Evolutionary conservation across 192 early-diverging fungal genomes (phyloP), one percentile per base, ranked within the genome.

Genomic region (Backusella liffmaniae): DNA sequence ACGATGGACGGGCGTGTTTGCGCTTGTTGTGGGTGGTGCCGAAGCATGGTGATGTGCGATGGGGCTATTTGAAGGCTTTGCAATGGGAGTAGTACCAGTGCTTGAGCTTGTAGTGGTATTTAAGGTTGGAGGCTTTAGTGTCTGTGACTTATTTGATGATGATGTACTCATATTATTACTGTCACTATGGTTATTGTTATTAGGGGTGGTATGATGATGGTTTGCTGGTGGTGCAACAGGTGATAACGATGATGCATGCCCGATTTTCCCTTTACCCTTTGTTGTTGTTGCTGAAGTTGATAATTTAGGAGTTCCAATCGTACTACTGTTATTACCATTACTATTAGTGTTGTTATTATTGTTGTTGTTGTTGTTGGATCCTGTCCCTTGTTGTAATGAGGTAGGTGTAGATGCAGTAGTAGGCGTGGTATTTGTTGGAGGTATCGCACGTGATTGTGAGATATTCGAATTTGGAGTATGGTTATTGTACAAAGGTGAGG

Each of bases 381-480:
- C 53, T 21, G 53, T 56, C 8, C n/a, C n/a, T 62, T 62, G 53
- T 21, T 56, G 56, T 26, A 29, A 26, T 26, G 56, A 21, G 7
- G 51, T 53, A 53, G 51, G 23, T 1, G 56, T 62, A 62, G 56
- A 12, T 23, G 23, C 18, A 53, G 51, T 18, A 21, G 51, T 59
- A 59, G 53, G 53, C n/a, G 56, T 62, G 26, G 56, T 29, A 12
- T 13, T 62, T 10, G 56, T 10, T 29, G 56, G 23, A 26, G 56
- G 46, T 49, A 49, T 62, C 26, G 12, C 56, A 62, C 56, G 56
- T 62, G 56, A 62, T 62, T 62, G 56, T 62, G 56, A 62, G 56
- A 62, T 62, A 26, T 9, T 62, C 23, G 56, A 3, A 62, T 62
- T 62, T 26, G 21, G 9, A 62, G 21, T 62, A 29, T 62, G 21